These are phyloP conservation scores for Brassica hybrid DNA, from an alignment of 441 rosid genomes.

Conservation along the genomic window DNA sequence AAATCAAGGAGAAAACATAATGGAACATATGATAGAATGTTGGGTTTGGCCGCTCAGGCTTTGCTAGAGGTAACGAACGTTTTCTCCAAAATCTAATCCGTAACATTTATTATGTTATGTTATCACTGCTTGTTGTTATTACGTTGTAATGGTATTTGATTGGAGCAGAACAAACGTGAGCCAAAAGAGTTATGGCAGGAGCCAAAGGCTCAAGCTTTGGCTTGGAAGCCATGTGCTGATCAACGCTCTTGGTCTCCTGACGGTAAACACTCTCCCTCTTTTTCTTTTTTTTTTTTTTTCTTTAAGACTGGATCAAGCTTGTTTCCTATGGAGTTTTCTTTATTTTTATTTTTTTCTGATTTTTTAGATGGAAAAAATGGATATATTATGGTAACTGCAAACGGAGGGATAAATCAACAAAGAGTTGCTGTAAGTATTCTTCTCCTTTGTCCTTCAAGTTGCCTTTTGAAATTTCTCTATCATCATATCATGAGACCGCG, in stretches of 20 bases:
- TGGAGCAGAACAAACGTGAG: constrained; percentile 73
- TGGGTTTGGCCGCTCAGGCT: constrained; percentile 86
- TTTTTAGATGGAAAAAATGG: constrained; percentile 72
- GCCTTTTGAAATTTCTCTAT: background rate
- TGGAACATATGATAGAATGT: constrained; percentile 72
- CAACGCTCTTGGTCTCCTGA: no score
- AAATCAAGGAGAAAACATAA: constrained; percentile 48
- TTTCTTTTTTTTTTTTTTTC: background rate
- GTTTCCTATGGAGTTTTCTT: background rate
- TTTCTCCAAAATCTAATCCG: constrained; percentile 13
- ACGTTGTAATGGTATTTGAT: no score
- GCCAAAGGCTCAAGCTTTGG: constrained; percentile 69
- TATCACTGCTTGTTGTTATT: no score
- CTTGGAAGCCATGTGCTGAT: constrained; percentile 94
- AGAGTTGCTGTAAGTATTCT: constrained; percentile 79
- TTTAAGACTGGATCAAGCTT: background rate
- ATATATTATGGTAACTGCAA: constrained; percentile 85
- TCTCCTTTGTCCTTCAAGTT: constrained; percentile 4
- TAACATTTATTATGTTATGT: background rate
- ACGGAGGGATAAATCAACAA: constrained; percentile 97
- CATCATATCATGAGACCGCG: background rate
- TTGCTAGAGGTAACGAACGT: constrained; percentile 78
- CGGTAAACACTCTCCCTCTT: no score
- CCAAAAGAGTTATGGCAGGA: constrained; percentile 94
- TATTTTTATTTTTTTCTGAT: background rate